Evolutionary conservation across 805 yeast species (phyloP), one percentile per base, ranked within the genome.

Genomic region (Candida sphagnicola): DNA sequence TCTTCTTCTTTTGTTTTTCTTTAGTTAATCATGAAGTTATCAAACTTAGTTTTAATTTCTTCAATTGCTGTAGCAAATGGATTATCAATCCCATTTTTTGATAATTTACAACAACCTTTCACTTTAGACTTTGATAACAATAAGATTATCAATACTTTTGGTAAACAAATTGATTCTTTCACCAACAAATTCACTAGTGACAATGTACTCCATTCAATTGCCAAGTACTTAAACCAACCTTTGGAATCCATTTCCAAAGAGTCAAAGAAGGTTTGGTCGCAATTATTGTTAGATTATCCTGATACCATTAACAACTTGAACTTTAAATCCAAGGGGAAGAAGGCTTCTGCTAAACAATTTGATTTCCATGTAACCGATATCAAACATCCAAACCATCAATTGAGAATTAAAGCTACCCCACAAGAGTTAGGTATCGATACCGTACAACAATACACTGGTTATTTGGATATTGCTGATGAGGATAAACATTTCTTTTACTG

Each of bases 401-500:
- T 85, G 61, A 78, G 91, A 56, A 77, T 79, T 49, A 68, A 67
- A 51, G 56, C 72, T 23, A 65, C 75, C 46, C 95, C 95, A 11
- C 69, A 72, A 45, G 69, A 65, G 28, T 74, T 90, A 48, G 95
- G 95, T 13, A 65, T 90, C 41, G 97, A 91, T 65, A 61, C 72
- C 4, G 95, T 87, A 35, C 78, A 82, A 55, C 96, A 88, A 61
- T 82, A 77, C 58, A 72, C 90, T 26, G 96, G 96, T 38, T 88
- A 88, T 62, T 76, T 88, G 56, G 96, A 88, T 61, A 78, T 85
- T 37, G 77, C 72, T 43, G 82, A 79, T 36, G 87, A 81, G 49
- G 96, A 87, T 48, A 68, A 68, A 53, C 74, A 68, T 52, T 68
- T 68, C 47, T 68, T 68, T 53, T 68, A 60, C 54, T 68, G 68